Evolutionary conservation across 139 green algal genomes (phyloP).

Genomic region (Chlorella vulgaris): DNA sequence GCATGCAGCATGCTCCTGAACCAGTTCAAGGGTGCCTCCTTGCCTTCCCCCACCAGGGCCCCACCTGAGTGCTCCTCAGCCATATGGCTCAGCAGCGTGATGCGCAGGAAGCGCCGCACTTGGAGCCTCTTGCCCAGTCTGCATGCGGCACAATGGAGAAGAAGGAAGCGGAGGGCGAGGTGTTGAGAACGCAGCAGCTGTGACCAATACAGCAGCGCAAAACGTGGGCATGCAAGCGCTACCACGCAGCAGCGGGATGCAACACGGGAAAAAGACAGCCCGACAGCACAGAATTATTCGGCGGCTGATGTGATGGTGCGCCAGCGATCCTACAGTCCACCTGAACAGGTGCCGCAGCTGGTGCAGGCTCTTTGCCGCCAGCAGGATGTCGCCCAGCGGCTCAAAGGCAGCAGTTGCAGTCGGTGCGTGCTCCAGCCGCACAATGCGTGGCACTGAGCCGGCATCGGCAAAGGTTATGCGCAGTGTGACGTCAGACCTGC

Average conservation of each 20-base stretch:
- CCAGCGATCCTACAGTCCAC: too few relatives aligned
- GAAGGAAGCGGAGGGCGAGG: too few relatives aligned
- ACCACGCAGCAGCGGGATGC: too few relatives aligned
- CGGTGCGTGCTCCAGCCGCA: constrained; percentile 42
- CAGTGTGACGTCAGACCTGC: constrained; percentile 34
- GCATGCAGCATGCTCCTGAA: neutral
- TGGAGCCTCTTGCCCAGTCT: constrained; percentile 34
- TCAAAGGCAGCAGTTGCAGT: constrained; percentile 41
- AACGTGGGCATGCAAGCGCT: neutral
- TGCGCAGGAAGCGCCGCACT: constrained; percentile 53
- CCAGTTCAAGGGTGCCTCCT: too few relatives aligned
- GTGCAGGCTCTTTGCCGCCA: constrained; percentile 33
- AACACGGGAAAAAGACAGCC: too few relatives aligned
- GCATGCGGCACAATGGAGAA: neutral
- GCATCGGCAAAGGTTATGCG: constrained; percentile 47
- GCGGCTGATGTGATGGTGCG: too few relatives aligned
- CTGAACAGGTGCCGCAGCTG: constrained; percentile 55
- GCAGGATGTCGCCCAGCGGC: constrained; percentile 41
- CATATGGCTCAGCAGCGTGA: constrained; percentile 52
- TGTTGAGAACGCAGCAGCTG: neutral
- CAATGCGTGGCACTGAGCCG: constrained; percentile 23
- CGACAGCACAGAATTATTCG: too few relatives aligned
- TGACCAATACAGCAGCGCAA: neutral
- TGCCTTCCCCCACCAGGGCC: neutral
- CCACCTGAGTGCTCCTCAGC: constrained; percentile 1